phyloP scores from a whole-genome alignment of 2,329 filamentous ascomycete genomes.

The Nigrospora osmanthi region DNA sequence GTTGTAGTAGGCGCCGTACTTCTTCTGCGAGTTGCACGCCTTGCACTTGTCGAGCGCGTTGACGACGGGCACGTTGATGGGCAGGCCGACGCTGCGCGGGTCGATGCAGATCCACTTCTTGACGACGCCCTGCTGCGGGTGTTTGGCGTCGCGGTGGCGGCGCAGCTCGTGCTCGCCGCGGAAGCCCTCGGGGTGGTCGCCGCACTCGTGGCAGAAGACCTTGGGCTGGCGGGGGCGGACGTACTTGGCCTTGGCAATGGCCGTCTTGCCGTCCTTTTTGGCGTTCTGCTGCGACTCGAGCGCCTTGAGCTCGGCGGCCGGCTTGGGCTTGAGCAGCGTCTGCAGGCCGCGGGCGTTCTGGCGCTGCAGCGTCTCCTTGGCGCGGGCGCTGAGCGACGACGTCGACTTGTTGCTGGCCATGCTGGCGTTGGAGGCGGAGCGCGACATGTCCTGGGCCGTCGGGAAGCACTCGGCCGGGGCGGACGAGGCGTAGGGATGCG shows the following conservation, averaged over 20 bases:
- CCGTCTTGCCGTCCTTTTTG: constrained; percentile 34
- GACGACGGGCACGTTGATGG: constrained; percentile 40
- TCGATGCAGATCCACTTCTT: constrained; percentile 54
- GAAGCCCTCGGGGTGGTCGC: constrained; percentile 69
- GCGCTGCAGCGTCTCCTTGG: constrained; percentile 37
- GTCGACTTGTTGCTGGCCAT: constrained; percentile 33
- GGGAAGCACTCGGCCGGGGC: constrained; percentile 20
- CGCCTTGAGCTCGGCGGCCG: constrained; percentile 20
- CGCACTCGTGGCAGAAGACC: constrained; percentile 63
- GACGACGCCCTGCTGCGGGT: constrained; percentile 37
- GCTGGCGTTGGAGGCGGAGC: constrained; percentile 38
- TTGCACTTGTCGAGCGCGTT: constrained; percentile 74
- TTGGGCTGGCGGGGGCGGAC: constrained; percentile 63
- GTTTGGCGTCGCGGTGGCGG: constrained; percentile 58
- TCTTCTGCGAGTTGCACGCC: constrained; percentile 67
- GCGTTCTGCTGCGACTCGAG: constrained; percentile 10
- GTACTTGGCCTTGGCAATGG: constrained; percentile 35
- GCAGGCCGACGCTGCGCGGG: constrained; percentile 31
- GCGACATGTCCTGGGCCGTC: constrained; percentile 33
- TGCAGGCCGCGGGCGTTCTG: constrained; percentile 34
- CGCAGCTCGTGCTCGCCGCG: constrained; percentile 78
- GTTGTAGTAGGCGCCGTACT: constrained; percentile 90
- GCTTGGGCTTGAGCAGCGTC: constrained; percentile 37
- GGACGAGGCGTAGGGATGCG: constrained; percentile 21
- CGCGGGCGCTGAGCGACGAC: constrained; percentile 35